Evolutionary conservation across 1,284 basidiomycete species (phyloP).

Genomic region (Amylostereum chailletii): DNA sequence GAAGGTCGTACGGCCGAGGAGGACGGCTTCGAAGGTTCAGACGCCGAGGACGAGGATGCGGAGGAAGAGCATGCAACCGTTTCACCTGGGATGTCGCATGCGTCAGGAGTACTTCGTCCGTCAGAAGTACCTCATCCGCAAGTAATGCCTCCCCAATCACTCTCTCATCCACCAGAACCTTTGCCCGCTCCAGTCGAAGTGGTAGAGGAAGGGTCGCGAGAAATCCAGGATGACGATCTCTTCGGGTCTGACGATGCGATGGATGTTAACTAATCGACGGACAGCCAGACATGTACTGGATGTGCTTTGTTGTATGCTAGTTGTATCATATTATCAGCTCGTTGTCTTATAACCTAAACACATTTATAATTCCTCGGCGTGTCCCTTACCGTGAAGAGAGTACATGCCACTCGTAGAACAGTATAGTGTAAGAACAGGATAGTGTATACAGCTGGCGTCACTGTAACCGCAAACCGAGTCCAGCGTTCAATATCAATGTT

Average conservation of each 20-base stretch:
- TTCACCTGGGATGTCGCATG: neutral
- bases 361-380: no score
- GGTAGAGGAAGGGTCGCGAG: constrained; percentile 15
- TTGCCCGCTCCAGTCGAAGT: neutral
- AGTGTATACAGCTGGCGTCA: no score
- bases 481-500: no score
- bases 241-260: constrained; percentile 47
- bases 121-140: neutral
- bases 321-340: no score
- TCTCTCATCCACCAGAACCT: neutral
- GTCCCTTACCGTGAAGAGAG: no score
- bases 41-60: constrained; percentile 26
- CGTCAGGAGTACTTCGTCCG: neutral
- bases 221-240: constrained; percentile 41
- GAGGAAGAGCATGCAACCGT: neutral
- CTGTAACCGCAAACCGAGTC: no score
- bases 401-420: no score
- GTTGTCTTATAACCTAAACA: no score
- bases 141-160: neutral
- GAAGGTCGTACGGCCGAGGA: constrained; percentile 47
- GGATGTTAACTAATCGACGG: constrained; percentile 27
- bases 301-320: neutral
- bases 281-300: neutral
- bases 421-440: no score
- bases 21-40: constrained; percentile 34